Base-by-base conservation (phyloP, 805 yeast species). In the Lachancea sp. region DNA sequence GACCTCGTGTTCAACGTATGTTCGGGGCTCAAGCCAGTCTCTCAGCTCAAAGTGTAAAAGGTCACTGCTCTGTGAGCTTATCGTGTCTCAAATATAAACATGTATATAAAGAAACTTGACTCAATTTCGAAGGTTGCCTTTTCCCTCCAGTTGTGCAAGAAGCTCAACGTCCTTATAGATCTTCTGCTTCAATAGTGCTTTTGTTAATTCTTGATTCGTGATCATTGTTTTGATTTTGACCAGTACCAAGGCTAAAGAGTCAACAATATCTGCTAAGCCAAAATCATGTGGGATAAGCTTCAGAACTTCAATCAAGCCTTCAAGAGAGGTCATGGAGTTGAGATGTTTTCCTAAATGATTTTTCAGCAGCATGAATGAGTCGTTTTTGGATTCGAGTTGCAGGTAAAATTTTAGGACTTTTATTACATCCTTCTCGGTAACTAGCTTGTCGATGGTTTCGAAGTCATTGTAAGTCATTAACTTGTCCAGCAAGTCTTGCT, bases 1-100 rank as follows among this genome's bases (percentile, higher is more conserved):
- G 46, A 55, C 39, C 38, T 51, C 18, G 37, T 61, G 9, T 53
- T 53, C 31, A 52, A 60, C 22, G 58, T 62, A 17, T 63, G 67
- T 42, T 57, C 66, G 15, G 67, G 66, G 39, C 41, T 57, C 19
- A 57, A 53, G 30, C 62, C 65, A 22, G 43, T 60, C 25, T 53
- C 63, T 19, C 53, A 53, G 25, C 46, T 58, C 44, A 50, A 44
- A 13, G 51, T 48, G 6, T 50, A 37, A 42, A 6, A n/a, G n/a
- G n/a, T n/a, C n/a, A n/a, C n/a, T n/a, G n/a, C n/a, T n/a, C n/a
- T n/a, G n/a, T n/a, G n/a, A n/a, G n/a, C n/a, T n/a, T 4, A 16
- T 11, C 17, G 19, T 32, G 16, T 15, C 16, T 5, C 17, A 16
- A 13, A 11, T 15, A 32, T 11, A 38, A 38, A 40, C 37, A 19